Evolutionary conservation across 2,329 filamentous ascomycete genomes (phyloP), one percentile per base, ranked within the genome.

Genomic region (Epichloe bromicola): DNA sequence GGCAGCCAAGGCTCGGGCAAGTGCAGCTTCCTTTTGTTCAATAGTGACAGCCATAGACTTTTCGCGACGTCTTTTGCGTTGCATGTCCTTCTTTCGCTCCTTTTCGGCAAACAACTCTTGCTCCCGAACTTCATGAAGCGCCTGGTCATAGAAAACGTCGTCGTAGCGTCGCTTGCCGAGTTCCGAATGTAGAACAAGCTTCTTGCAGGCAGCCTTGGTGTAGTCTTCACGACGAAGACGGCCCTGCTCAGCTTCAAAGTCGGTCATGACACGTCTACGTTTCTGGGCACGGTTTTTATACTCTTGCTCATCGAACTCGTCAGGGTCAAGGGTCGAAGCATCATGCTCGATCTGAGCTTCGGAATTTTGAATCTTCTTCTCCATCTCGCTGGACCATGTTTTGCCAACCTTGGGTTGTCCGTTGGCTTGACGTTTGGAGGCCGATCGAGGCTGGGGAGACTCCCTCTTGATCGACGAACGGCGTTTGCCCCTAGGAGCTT

Each of bases 21-120:
- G 74, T 4, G 88, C 87, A 3, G 85, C 80, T 56, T 93, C 86
- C 70, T 94, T 93, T 64, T 89, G 84, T 64, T 96, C 91, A 60
- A 94, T 86, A 6, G 89, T 91, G 53, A 94, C 85, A 4, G 89
- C 89, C 75, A 96, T 89, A 4, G 91, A 95, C 72, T 96, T 96
- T 66, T 97, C 91, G 17, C 93, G 85, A 42, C 93, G 84, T 54
- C 93, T 82, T 72, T 97, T 98, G 56, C 93, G 86, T 66, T 98
- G 93, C 88, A 98, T 97, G 63, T 98, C 93, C 73, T 98, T 98
- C 74, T 98, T 98, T 57, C 93, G 88, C 69, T 98, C 93, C 71
- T 98, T 98, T 68, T 98, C 93, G 54, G 91, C 89, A 54, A 86
- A 85, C 7, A 96, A 76, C 65, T 96, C 91, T 57, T 88, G 88